Percentiles rank a stretch among this genome's conserved stretches.
phyloP scores from a whole-genome alignment of 306 rosid genomes.

The Quercus variabilis region DNA sequence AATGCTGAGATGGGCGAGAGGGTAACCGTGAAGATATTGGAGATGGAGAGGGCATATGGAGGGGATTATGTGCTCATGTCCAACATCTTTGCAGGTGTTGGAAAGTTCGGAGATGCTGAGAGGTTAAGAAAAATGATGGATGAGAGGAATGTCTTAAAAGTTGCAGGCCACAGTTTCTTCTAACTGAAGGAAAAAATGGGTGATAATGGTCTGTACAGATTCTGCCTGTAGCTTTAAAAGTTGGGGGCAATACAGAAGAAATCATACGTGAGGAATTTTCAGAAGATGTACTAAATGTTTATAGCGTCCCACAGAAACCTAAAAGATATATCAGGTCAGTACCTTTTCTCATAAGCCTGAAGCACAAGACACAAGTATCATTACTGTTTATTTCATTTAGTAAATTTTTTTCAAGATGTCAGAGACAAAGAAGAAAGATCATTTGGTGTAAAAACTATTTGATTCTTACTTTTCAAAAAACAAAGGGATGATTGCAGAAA shows the following conservation, averaged over 20 bases:
- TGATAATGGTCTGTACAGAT: background rate
- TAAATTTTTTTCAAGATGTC: no score
- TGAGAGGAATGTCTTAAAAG: conserved; percentile 43
- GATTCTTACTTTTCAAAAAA: no score
- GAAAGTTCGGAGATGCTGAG: conserved; percentile 65
- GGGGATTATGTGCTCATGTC: conserved; percentile 89
- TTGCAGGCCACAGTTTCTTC: conserved; percentile 59
- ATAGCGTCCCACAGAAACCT: background rate
- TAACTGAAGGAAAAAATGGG: conserved; percentile 20
- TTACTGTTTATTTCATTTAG: no score
- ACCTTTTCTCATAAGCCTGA: no score
- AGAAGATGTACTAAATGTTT: background rate
- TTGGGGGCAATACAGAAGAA: background rate
- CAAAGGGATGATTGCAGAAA: no score
- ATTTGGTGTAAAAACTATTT: no score
- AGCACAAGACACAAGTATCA: no score
- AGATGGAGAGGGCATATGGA: conserved; percentile 52
- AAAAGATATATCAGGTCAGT: no score
- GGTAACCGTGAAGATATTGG: conserved; percentile 47
- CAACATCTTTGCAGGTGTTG: conserved; percentile 65
- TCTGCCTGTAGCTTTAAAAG: background rate
- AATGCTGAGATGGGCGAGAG: conserved; percentile 62
- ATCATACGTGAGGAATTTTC: background rate
- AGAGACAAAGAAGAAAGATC: no score
- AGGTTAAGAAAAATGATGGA: conserved; percentile 60